phyloP scores from a whole-genome alignment of 2,329 filamentous ascomycete species.

The Coniella lustricola region DNA sequence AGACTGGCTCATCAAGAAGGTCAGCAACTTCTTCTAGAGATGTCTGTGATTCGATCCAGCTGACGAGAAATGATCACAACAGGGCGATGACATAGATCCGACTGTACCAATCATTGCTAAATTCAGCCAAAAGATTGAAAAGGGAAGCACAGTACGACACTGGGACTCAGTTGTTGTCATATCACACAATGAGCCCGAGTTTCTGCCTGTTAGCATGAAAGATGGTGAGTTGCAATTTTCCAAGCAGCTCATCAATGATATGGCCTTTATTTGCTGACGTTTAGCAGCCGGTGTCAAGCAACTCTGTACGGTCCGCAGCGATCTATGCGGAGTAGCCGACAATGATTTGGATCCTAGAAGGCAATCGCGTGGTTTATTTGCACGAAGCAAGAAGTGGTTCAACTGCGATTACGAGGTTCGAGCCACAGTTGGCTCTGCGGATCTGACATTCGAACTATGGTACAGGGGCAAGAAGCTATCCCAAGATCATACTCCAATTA shows the following conservation, averaged over 20 bases:
- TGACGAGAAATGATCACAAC: background rate
- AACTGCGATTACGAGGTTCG: constrained; percentile 41
- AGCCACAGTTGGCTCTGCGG: constrained; percentile 48
- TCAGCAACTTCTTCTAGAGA: constrained; percentile 7
- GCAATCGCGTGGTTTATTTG: constrained; percentile 28
- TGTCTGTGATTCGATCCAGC: no score
- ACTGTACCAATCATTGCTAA: constrained; percentile 28
- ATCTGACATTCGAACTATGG: constrained; percentile 41
- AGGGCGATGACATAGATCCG: constrained; percentile 35
- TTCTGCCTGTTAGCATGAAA: constrained; percentile 30
- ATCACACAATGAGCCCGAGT: constrained; percentile 30
- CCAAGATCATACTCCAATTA: constrained; percentile 31
- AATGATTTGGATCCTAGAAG: constrained; percentile 31
- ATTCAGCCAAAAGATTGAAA: constrained; percentile 27
- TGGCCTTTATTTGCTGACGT: background rate
- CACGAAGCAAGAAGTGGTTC: constrained; percentile 30
- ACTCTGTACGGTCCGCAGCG: constrained; percentile 34
- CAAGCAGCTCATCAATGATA: no score
- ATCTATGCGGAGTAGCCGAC: constrained; percentile 32
- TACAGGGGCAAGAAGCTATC: constrained; percentile 33
- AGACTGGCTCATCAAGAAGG: constrained; percentile 35
- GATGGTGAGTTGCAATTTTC: constrained; percentile 24
- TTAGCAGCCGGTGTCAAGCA: constrained; percentile 28
- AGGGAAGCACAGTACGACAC: constrained; percentile 25
- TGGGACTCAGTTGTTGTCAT: constrained; percentile 34